Evolutionary conservation across 176 grass and related monocot genomes (phyloP).

Genomic region (Cenchrus purpureus): DNA sequence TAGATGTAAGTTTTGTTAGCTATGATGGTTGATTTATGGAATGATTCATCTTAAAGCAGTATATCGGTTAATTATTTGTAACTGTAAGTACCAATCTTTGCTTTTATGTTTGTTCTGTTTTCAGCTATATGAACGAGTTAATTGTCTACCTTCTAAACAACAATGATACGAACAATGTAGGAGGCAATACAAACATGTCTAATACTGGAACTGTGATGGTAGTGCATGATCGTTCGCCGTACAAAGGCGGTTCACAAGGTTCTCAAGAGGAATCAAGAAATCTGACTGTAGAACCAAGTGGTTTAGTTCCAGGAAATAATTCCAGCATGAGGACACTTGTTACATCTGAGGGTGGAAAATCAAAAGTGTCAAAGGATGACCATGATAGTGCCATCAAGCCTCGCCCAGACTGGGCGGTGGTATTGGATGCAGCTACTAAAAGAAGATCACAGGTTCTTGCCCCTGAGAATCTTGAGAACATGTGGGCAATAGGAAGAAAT

Average conservation of each 20-base stretch:
- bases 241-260: constrained; percentile 54
- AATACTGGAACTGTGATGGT: constrained; percentile 36
- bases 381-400: constrained; percentile 35
- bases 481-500: constrained; percentile 98
- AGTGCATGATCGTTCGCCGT: constrained; percentile 37
- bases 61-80: constrained; percentile 12
- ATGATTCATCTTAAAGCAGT: background rate
- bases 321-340: constrained; percentile 36
- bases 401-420: constrained; percentile 78
- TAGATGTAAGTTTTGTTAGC: constrained; percentile 4
- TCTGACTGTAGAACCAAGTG: constrained; percentile 41
- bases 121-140: constrained; percentile 94
- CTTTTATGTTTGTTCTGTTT: constrained; percentile 44
- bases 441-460: constrained; percentile 88
- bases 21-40: background rate
- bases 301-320: constrained; percentile 45
- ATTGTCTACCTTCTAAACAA: constrained; percentile 78
- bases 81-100: constrained; percentile 22
- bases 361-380: constrained; percentile 43
- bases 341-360: constrained; percentile 38
- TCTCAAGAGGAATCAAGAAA: constrained; percentile 46
- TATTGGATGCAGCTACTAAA: constrained; percentile 90
- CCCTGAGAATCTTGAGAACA: constrained; percentile 98
- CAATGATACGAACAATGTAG: constrained; percentile 54
- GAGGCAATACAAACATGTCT: constrained; percentile 46